Evolutionary conservation across 2,329 filamentous ascomycete species (phyloP).

Genomic region (Chalaropsis thielavioides): DNA sequence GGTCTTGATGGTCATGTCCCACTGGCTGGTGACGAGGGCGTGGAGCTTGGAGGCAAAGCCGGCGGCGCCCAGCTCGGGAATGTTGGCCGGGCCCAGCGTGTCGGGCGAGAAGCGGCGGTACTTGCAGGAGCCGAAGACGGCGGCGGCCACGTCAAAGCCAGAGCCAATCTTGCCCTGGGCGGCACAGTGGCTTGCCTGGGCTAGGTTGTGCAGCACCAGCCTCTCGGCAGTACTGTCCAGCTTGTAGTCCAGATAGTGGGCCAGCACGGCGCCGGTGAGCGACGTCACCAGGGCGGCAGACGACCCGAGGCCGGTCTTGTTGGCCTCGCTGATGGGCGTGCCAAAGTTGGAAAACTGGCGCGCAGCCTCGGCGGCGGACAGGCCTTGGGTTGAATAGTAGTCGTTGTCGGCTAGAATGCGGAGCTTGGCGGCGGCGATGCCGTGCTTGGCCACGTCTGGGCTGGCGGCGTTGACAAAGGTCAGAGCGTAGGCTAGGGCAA

Average conservation of each 20-base stretch:
- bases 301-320: constrained; percentile 93
- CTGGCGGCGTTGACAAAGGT: constrained; percentile 53
- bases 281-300: constrained; percentile 88
- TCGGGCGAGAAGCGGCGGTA: constrained; percentile 86
- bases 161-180: constrained; percentile 94
- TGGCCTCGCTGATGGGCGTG: constrained; percentile 58
- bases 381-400: constrained; percentile 64
- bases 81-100: constrained; percentile 40
- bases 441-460: constrained; percentile 25
- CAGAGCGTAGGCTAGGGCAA: constrained; percentile 71
- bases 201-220: constrained; percentile 70
- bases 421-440: constrained; percentile 55
- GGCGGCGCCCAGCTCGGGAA: constrained; percentile 51
- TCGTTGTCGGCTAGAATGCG: constrained; percentile 89
- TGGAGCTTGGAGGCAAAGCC: constrained; percentile 54
- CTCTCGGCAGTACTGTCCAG: constrained; percentile 22
- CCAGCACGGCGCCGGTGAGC: constrained; percentile 61
- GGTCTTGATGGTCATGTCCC: constrained; percentile 59
- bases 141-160: constrained; percentile 87
- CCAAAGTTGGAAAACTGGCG: constrained; percentile 62
- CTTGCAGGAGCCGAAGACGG: constrained; percentile 78
- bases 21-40: constrained; percentile 45
- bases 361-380: constrained; percentile 19
- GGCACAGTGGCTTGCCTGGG: constrained; percentile 85
- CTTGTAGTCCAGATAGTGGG: constrained; percentile 52